These are phyloP conservation scores for Incumbomyces lentus DNA, from an alignment of 2,329 filamentous ascomycete genomes.

Conservation along the genomic window DNA sequence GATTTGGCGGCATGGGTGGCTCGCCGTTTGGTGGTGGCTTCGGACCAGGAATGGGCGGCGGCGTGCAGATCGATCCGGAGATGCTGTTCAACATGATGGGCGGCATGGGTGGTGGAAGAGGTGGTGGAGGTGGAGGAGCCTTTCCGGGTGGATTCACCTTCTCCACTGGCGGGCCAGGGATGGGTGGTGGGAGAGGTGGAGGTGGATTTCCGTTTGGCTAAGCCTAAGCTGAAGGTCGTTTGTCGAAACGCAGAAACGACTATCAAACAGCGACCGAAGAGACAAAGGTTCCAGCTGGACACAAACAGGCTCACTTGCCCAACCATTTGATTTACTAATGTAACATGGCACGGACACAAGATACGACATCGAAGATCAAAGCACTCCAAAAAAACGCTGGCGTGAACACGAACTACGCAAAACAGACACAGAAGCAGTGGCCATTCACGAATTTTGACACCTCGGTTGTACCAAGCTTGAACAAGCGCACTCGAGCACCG, in stretches of 20 bases:
- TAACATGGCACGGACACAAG: too few relatives aligned
- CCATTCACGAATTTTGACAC: too few relatives aligned
- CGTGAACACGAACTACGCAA: too few relatives aligned
- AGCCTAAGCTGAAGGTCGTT: neutral
- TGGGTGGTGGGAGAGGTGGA: slow-evolving; percentile 13
- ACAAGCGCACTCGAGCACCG: too few relatives aligned
- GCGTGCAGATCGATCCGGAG: slow-evolving; percentile 28
- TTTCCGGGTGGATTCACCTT: slow-evolving; percentile 16
- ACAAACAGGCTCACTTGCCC: too few relatives aligned
- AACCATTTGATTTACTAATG: too few relatives aligned
- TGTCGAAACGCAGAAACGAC: neutral
- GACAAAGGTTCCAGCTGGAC: too few relatives aligned
- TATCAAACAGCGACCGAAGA: too few relatives aligned
- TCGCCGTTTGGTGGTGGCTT: slow-evolving; percentile 29
- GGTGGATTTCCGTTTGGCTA: slow-evolving; percentile 15
- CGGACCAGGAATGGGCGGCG: slow-evolving; percentile 36
- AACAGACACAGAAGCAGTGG: too few relatives aligned
- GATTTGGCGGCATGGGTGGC: slow-evolving; percentile 61
- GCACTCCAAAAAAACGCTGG: too few relatives aligned
- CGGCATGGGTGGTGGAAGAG: slow-evolving; percentile 48
- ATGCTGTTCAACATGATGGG: slow-evolving; percentile 37
- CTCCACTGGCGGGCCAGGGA: slow-evolving; percentile 10
- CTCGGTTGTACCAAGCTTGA: too few relatives aligned
- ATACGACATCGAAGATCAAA: too few relatives aligned
- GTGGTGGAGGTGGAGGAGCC: slow-evolving; percentile 23